Base-by-base conservation (phyloP, 805 yeast genomes). In the Ogataea corticis region DNA sequence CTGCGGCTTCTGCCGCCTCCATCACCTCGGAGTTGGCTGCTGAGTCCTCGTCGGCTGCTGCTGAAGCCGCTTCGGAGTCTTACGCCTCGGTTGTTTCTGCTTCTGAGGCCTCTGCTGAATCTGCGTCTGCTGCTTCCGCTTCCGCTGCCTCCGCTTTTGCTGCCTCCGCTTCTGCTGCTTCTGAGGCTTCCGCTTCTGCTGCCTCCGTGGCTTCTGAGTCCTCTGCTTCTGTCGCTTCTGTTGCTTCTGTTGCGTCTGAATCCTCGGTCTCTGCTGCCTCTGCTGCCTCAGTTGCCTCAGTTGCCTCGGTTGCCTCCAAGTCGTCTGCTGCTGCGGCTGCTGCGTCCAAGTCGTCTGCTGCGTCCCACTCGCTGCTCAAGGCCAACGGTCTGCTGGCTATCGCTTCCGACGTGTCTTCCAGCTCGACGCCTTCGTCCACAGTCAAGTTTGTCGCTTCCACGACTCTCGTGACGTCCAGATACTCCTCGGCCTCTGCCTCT, bases 41-140 rank as follows among this genome's bases (percentile, higher is more conserved):
- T 14, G 33, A 28, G 15, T 25, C 40, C 15, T 21, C 32, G n/a
- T 17, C 30, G 4, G 39, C 32, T 5, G 33, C 33, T 15, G 13
- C 68, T 34, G 31, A 61, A 34, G 44, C 60, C 21, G 46, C 42
- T 19, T 46, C 60, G 3, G 50, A 55, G 11, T 53, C 23, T 18
- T 31, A 25, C 11, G 46, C 16, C 7, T 25, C 31, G 14, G 14
- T 5, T 11, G 31, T 28, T 34, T 21, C 59, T 36, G 66, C 80
- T 29, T 65, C 69, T 45, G 76, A 75, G 58, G 66, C 73, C 41
- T 41, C 69, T 35, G 65, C 68, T 35, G 31, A 60, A 34, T 43
- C 60, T 18, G 46, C 41, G 19, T 45, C 60, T 3, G 50, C 56
- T 10, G 55, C 27, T 17, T 32, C 31, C 11, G 46, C 19, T 4